phyloP scores from a whole-genome alignment of 208 protist genomes.

The Crithidia sp. region DNA sequence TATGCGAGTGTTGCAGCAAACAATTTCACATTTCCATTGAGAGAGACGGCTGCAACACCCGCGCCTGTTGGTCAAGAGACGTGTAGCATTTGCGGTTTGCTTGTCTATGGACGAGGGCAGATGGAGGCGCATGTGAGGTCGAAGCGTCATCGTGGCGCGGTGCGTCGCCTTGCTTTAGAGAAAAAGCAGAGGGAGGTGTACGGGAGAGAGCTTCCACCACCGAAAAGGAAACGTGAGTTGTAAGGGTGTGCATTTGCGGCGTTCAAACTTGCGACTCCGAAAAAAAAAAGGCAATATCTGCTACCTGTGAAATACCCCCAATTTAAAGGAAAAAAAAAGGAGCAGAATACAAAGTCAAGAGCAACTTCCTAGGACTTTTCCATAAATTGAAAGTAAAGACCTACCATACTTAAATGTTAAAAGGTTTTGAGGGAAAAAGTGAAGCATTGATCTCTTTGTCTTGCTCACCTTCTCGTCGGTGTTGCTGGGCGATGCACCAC shows the following conservation, averaged over 20 bases:
- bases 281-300: no score
- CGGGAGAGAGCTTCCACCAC: conserved; percentile 62
- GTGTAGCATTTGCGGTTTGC: conserved; percentile 60
- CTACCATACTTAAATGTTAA: no score
- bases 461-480: no score
- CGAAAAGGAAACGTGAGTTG: conserved; percentile 33
- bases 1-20: background rate
- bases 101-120: conserved; percentile 60
- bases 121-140: conserved; percentile 60
- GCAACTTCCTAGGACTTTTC: no score
- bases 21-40: conserved; percentile 18
- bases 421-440: no score
- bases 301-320: no score
- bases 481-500: no score
- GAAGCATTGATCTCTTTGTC: no score
- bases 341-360: no score
- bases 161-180: conserved; percentile 51
- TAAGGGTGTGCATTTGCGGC: background rate
- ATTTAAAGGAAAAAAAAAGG: no score
- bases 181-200: conserved; percentile 61
- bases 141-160: conserved; percentile 67
- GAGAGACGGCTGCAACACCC: background rate
- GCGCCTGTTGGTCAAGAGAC: conserved; percentile 49
- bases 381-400: no score
- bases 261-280: background rate